phyloP scores from a whole-genome alignment of 257 asterid species.

The Primulina eburnea region DNA sequence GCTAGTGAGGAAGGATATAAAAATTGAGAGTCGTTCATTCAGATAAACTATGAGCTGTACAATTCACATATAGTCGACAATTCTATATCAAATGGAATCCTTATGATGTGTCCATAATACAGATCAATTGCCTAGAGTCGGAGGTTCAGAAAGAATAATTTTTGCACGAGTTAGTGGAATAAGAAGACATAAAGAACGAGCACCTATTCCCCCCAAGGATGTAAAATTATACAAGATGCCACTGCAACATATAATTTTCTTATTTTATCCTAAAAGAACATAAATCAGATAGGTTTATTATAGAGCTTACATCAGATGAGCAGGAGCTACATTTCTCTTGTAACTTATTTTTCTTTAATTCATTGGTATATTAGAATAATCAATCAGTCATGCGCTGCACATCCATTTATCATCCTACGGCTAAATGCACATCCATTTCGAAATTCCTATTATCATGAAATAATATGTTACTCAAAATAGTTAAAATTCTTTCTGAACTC shows the following conservation, averaged over 20 bases:
- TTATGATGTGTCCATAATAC: conserved; percentile 2
- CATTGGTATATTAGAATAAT: background rate
- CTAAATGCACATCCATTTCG: background rate
- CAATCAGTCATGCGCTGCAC: background rate
- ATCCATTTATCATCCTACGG: background rate
- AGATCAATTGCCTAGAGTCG: background rate
- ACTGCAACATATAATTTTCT: background rate
- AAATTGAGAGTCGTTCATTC: conserved; percentile 3
- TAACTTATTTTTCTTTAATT: background rate
- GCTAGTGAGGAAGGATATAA: conserved; percentile 19
- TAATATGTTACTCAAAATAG: background rate
- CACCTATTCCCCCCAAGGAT: background rate
- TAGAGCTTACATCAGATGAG: background rate
- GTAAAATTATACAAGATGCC: background rate
- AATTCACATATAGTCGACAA: conserved; percentile 2
- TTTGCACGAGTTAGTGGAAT: background rate
- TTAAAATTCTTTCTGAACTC: background rate
- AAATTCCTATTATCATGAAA: background rate
- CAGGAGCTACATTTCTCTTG: background rate
- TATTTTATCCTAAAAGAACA: background rate
- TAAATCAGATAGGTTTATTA: background rate
- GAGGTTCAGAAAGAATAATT: background rate
- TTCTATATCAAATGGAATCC: background rate
- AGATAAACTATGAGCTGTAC: conserved; percentile 5
- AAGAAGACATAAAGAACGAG: background rate